Base-by-base conservation (phyloP, 2,329 filamentous ascomycete species). In the Pyricularia sp. region DNA sequence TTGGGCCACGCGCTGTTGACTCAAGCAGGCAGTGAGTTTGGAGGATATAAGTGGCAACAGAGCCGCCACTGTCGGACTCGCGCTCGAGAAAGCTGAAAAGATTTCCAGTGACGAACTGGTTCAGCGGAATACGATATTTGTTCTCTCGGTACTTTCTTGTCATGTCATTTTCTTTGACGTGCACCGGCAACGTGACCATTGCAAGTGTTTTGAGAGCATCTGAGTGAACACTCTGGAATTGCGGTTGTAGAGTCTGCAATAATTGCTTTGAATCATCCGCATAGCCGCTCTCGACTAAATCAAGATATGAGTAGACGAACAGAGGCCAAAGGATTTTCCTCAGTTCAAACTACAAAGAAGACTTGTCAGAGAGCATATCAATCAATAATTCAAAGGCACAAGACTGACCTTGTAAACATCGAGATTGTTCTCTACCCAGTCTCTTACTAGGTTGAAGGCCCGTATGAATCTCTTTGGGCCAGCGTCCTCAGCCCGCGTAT, bases 301-400 rank as follows among this genome's bases (percentile, higher is more conserved):
- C 89, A 30, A 99, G 83, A 76, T 92, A 97, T 0, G 92, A 95
- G 79, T 99, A 97, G 67, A 98, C 92, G 75, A 97, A 98, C 0
- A 96, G 82, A 0, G 95, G 95, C 93, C 95, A 99, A 20, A 97
- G 81, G 4, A 98, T 83, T 73, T 96, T 93, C 70, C 88, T 86
- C 3, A 99, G 84, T 80, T 99, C 95, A 64, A 94, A 93, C 88
- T 94, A 71, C 14, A 70, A 12, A 64, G 2, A 9, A 6, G 20
- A 20, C 9, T 63, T 20, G 66, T 76, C 50, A 78, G 72, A 33
- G 17, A 59, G 3, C 4, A 31, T 2, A 20, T 61, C 25, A 3
- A 11, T 65, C 12, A 64, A 25, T 23, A n/a, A 55, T 26, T 12
- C 25, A 25, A 6, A 33, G 26, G 50, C 5, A 23, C 0, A 65